phyloP scores from a whole-genome alignment of 495 filamentous ascomycete species.

The Parmelia sp. region DNA sequence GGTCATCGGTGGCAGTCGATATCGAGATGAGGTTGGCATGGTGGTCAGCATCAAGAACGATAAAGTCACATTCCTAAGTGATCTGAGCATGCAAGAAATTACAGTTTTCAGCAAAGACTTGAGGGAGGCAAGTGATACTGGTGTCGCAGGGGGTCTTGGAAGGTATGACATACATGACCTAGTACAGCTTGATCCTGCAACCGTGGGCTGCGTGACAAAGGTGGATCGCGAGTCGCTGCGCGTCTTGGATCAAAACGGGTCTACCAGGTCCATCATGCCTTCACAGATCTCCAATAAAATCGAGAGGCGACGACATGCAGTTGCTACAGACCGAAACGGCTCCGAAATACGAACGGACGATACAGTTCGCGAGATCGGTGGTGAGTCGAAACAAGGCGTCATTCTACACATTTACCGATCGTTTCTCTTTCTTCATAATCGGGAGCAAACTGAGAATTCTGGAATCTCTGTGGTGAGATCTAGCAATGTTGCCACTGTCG shows the following conservation, averaged over 20 bases:
- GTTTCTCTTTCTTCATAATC: conserved; percentile 79
- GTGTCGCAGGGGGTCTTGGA: conserved; percentile 67
- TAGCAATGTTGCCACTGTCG: conserved; percentile 76
- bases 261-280: conserved; percentile 71
- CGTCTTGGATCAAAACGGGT: conserved; percentile 84
- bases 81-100: conserved; percentile 85
- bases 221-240: conserved; percentile 88
- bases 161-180: conserved; percentile 89
- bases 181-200: conserved; percentile 86
- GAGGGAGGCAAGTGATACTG: conserved; percentile 83
- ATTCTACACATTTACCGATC: conserved; percentile 90
- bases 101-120: conserved; percentile 98
- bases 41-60: conserved; percentile 89
- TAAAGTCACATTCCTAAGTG: conserved; percentile 82
- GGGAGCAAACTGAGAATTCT: conserved; percentile 76
- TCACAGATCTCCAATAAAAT: conserved; percentile 88
- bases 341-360: conserved; percentile 89
- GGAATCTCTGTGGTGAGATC: conserved; percentile 87
- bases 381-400: conserved; percentile 75
- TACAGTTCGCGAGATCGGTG: conserved; percentile 81
- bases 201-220: conserved; percentile 88
- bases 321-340: conserved; percentile 88
- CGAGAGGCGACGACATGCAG: conserved; percentile 66
- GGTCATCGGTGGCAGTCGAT: conserved; percentile 91
- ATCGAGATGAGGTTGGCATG: conserved; percentile 91